Evolutionary conservation across 805 yeast species (phyloP).

Genomic region (Kurtzmaniella fragi): DNA sequence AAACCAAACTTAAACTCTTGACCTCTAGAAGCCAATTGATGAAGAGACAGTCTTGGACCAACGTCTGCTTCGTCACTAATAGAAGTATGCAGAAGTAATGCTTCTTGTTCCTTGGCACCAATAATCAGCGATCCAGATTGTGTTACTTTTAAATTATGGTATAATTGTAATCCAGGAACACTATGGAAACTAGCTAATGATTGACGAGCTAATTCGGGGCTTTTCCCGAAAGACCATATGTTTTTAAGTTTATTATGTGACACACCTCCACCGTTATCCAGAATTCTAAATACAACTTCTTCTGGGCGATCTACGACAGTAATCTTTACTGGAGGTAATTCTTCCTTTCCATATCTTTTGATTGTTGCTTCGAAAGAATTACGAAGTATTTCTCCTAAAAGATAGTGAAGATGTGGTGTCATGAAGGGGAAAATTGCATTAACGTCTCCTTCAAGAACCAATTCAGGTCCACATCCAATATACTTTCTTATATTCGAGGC

Average conservation of each 20-base stretch:
- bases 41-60: constrained; percentile 18
- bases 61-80: constrained; percentile 29
- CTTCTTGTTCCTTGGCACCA: constrained; percentile 8
- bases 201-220: constrained; percentile 51
- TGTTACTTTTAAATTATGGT: constrained; percentile 38
- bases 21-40: constrained; percentile 61
- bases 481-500: constrained; percentile 45
- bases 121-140: constrained; percentile 35
- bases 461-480: constrained; percentile 63
- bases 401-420: constrained; percentile 79
- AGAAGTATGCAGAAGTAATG: constrained; percentile 27
- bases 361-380: constrained; percentile 84
- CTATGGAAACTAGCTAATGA: constrained; percentile 64
- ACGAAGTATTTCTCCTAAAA: constrained; percentile 82
- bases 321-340: constrained; percentile 72
- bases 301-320: constrained; percentile 64
- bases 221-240: constrained; percentile 86
- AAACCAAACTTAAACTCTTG: constrained; percentile 74
- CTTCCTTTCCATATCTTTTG: constrained; percentile 23
- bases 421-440: constrained; percentile 74
- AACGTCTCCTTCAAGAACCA: constrained; percentile 68
- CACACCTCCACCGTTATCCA: constrained; percentile 91
- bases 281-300: constrained; percentile 68
- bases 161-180: constrained; percentile 55
- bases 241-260: constrained; percentile 51